Base-by-base conservation (phyloP, 2,329 filamentous ascomycete species). In the Alternaria sp. region DNA sequence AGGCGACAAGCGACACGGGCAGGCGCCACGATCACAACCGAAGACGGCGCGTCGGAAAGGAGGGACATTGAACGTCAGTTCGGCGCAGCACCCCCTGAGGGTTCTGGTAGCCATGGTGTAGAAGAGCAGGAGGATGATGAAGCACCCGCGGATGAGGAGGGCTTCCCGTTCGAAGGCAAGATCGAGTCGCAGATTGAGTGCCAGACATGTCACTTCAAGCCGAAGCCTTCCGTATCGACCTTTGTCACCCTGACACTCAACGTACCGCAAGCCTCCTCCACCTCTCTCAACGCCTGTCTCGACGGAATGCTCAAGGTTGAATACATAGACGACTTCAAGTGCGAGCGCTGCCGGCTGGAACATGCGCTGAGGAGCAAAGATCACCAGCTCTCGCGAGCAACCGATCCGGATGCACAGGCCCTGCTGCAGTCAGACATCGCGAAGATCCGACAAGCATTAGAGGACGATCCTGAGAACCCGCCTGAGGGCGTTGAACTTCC, bases 181-280 rank as follows among this genome's bases (percentile, higher is more conserved):
- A 89, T 96, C 63, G 94, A 97, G 77, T 97, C 94, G n/a, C 93
- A 97, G 78, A 93, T 97, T 61, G 92, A 97, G 80, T 99, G 96
- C 78, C 87, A 93, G 74, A 92, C 90, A 28, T 99, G 96, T 77
- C 88, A 90, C 49, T 97, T 97, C 84, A 93, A 92, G 79, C 95
- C 96, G 8, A 94, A 91, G 75, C 90, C 95, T 7, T 91, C 90
- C 8, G 87, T 89, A 58, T 96, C 93, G 51, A 92, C 89, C 0
- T 99, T 99, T 75, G 95, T 96, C 79, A 96, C 94, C 20, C 82
- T 99, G 67, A 98, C 95, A 1, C 84, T 99, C 57, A 93, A 94
- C 73, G 96, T 99, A 4, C 96, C 96, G 0, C 92, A 96, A 77
- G 88, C 90, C 50, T 79, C 79, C 55, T 91, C 92, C 3, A 94